Evolutionary conservation across 2,329 filamentous ascomycete species (phyloP).

Genomic region (Ceratocystis cubensis): DNA sequence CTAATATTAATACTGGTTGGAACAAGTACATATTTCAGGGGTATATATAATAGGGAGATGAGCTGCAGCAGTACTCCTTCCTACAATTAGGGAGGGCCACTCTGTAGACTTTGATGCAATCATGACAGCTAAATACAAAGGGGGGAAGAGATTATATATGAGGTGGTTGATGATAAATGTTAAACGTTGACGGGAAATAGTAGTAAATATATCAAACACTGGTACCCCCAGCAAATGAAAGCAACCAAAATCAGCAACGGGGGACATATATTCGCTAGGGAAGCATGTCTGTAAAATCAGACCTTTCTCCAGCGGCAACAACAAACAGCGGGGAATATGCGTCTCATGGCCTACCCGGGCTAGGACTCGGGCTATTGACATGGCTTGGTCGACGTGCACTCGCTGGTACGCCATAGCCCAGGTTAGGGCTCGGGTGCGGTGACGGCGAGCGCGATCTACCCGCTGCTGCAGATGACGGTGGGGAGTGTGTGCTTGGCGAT

Average conservation of each 20-base stretch:
- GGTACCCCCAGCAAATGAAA: background rate
- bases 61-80: background rate
- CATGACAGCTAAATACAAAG: background rate
- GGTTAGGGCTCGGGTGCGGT: slow-evolving; percentile 25
- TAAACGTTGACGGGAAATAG: background rate
- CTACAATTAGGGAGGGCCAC: background rate
- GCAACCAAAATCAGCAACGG: background rate
- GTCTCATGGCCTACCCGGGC: background rate
- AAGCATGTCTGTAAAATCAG: no score
- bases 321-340: background rate
- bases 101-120: background rate
- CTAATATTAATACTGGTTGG: no score
- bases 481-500: slow-evolving; percentile 28
- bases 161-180: background rate
- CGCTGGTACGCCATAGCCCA: background rate
- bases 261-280: background rate
- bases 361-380: background rate
- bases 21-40: background rate
- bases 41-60: background rate
- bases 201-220: background rate
- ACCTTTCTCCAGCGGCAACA: background rate
- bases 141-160: background rate
- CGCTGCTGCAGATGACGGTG: slow-evolving; percentile 26
- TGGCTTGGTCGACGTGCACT: no score
- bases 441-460: slow-evolving; percentile 30